Conservation (phyloP, 2,329 filamentous ascomycete species). For the Arthrobotrys megalospora region DNA sequence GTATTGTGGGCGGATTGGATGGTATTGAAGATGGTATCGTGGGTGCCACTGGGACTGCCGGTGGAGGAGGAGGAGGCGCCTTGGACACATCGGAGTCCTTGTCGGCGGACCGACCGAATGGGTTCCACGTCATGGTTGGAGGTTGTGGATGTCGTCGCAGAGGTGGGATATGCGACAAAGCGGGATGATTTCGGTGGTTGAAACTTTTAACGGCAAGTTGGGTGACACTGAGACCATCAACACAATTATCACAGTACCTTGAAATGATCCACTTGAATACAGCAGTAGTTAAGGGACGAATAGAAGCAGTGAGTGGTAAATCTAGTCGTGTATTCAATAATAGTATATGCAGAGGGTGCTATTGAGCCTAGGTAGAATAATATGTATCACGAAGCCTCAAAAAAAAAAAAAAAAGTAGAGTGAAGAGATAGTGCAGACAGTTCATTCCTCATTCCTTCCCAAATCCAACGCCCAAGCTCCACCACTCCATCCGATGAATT, state of each 20-base stretch:
- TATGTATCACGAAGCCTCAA: background rate
- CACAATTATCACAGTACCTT: constrained; percentile 7
- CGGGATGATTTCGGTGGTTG: constrained; percentile 16
- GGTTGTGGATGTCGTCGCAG: constrained; percentile 2
- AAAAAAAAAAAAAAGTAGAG: background rate
- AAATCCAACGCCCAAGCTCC: constrained; percentile 47
- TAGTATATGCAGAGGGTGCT: constrained; percentile 4
- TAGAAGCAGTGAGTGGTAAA: background rate
- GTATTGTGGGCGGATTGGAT: constrained; percentile 12
- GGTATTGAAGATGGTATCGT: constrained; percentile 27
- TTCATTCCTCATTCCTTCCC: constrained; percentile 28
- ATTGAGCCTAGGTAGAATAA: background rate
- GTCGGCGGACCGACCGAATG: constrained; percentile 32
- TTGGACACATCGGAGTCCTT: constrained; percentile 27
- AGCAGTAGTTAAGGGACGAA: background rate
- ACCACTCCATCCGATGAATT: constrained; percentile 21
- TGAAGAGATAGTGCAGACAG: background rate
- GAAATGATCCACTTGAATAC: no score
- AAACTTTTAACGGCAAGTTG: constrained; percentile 12
- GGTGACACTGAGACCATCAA: constrained; percentile 16
- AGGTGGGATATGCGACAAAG: constrained; percentile 12
- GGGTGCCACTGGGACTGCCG: background rate
- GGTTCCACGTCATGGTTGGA: constrained; percentile 26
- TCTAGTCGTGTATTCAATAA: background rate
- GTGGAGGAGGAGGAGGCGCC: constrained; percentile 15